Evolutionary conservation across 2,329 filamentous ascomycete species (phyloP).

Genomic region (Cephalotrichum gorgonifer): DNA sequence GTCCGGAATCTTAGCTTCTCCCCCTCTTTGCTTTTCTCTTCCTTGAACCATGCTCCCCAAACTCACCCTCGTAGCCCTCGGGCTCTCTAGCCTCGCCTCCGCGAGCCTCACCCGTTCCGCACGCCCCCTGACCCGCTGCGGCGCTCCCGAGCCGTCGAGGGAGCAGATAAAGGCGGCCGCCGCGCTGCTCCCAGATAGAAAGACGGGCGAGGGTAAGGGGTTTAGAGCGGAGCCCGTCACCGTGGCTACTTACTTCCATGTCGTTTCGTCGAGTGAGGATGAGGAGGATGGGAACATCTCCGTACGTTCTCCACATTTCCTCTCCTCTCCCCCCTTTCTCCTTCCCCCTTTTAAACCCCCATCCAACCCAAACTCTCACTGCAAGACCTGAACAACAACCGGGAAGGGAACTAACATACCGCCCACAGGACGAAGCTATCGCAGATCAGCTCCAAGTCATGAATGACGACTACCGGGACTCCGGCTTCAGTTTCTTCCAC

Average conservation of each 20-base stretch:
- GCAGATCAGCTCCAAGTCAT: slow-evolving; percentile 20
- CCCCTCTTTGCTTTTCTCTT: not conserved
- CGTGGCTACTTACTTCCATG: slow-evolving; percentile 18
- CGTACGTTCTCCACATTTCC: not conserved
- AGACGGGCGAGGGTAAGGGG: too few species aligned
- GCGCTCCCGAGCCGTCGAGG: slow-evolving; percentile 13
- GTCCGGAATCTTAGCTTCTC: too few species aligned
- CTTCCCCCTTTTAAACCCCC: not conserved
- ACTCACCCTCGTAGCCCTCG: not conserved
- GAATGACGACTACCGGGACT: slow-evolving; percentile 28
- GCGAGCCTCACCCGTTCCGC: not conserved
- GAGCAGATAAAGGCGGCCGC: slow-evolving; percentile 13
- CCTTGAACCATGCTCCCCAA: not conserved
- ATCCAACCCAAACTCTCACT: too few species aligned
- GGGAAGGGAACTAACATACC: not conserved
- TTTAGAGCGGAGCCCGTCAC: slow-evolving; percentile 1
- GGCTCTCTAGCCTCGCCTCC: not conserved
- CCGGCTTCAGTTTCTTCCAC: slow-evolving; percentile 31
- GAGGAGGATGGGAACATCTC: not conserved
- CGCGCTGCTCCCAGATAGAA: slow-evolving; percentile 13
- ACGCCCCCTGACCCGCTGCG: slow-evolving; percentile 9
- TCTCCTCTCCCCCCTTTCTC: not conserved
- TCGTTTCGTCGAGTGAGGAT: slow-evolving; percentile 15
- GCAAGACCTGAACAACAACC: too few species aligned
- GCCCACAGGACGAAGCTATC: slow-evolving; percentile 10